Evolutionary conservation across 257 asterid species (phyloP).

Genomic region (Solanum pimpinellifolium): DNA sequence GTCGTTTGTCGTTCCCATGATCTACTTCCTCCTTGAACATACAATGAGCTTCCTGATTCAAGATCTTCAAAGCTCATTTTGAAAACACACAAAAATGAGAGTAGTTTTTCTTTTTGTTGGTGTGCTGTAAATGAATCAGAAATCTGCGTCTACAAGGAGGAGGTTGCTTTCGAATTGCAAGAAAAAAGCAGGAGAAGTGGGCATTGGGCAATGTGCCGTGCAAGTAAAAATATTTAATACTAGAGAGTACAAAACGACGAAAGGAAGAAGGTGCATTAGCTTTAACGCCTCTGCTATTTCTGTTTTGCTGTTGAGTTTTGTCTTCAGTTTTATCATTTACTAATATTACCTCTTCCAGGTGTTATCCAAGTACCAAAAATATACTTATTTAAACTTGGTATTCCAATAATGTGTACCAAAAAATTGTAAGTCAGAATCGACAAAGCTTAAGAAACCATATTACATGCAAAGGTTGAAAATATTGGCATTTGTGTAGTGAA

Average conservation of each 20-base stretch:
- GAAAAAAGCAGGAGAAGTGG: neutral
- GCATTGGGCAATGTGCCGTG: neutral
- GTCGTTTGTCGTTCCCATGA: slow-evolving; percentile 10
- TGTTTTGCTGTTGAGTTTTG: neutral
- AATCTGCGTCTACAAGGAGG: neutral
- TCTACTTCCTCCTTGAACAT: neutral
- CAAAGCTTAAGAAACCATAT: neutral
- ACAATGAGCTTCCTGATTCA: slow-evolving; percentile 19
- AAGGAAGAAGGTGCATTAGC: neutral
- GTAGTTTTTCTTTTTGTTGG: neutral
- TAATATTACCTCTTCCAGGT: neutral
- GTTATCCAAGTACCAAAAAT: neutral
- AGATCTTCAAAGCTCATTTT: slow-evolving; percentile 46
- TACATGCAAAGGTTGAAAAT: neutral
- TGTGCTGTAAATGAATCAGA: neutral
- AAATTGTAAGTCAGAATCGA: neutral
- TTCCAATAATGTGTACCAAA: neutral
- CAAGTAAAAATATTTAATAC: neutral
- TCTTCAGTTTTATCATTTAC: neutral
- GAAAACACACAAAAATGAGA: neutral
- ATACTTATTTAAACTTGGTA: neutral
- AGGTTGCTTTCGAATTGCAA: neutral
- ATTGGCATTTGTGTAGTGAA: neutral
- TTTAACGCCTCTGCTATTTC: neutral
- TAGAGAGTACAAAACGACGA: neutral